Evolutionary conservation across 2,329 filamentous ascomycete species (phyloP).

Genomic region (Xylaria sp.): DNA sequence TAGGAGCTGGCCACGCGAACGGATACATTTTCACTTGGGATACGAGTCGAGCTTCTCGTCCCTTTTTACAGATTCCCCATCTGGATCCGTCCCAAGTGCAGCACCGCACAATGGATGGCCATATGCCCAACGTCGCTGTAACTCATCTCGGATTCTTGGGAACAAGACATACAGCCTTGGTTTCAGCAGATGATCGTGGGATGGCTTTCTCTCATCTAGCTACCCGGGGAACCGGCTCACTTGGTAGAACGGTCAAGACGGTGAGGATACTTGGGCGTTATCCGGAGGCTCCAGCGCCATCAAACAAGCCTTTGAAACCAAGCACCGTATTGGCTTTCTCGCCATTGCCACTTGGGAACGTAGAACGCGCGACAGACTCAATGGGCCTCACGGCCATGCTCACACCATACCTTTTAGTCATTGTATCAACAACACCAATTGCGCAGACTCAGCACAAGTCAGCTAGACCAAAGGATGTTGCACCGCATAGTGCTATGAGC

Average conservation of each 20-base stretch:
- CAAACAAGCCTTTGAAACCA: conserved; percentile 77
- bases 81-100: conserved; percentile 70
- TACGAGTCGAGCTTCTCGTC: conserved; percentile 76
- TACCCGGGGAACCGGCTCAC: conserved; percentile 83
- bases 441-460: conserved; percentile 97
- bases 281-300: conserved; percentile 68
- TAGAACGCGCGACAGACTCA: conserved; percentile 83
- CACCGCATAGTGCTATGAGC: conserved; percentile 87
- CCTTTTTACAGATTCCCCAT: conserved; percentile 86
- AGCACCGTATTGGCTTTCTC: conserved; percentile 95
- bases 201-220: conserved; percentile 99
- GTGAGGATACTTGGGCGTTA: conserved; percentile 91
- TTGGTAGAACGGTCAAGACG: conserved; percentile 86
- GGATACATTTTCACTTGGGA: conserved; percentile 99
- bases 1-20: conserved; percentile 87
- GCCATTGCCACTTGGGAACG: conserved; percentile 89
- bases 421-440: conserved; percentile 95
- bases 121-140: conserved; percentile 77
- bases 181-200: conserved; percentile 91
- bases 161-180: conserved; percentile 89
- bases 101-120: conserved; percentile 76
- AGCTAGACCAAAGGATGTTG: conserved; percentile 86
- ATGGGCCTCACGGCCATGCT: conserved; percentile 94
- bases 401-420: conserved; percentile 92
- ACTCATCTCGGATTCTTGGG: conserved; percentile 95